Conservation (phyloP, 805 yeast species). For the Wickerhamomyces alni region DNA sequence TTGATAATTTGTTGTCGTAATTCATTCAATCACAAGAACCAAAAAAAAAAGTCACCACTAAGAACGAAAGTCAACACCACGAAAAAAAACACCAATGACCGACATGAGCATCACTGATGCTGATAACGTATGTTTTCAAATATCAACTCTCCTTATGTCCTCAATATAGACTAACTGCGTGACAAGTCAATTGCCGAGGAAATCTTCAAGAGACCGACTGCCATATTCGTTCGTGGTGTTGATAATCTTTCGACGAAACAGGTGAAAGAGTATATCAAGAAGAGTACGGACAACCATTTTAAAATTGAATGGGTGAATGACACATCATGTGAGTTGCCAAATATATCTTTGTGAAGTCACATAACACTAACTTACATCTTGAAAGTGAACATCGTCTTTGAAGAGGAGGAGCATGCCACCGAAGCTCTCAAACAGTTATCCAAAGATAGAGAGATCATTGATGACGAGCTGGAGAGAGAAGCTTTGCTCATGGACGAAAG, state of each 20-base stretch:
- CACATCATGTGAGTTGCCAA: slow-evolving; percentile 11
- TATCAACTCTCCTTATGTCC: too few relatives aligned
- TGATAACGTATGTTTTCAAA: background rate
- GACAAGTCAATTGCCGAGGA: slow-evolving; percentile 4
- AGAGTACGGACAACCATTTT: slow-evolving; percentile 11
- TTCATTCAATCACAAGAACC: too few relatives aligned
- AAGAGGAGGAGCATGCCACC: slow-evolving; percentile 14
- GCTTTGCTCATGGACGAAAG: slow-evolving; percentile 5
- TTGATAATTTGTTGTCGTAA: too few relatives aligned
- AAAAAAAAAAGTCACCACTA: too few relatives aligned
- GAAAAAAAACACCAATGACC: background rate
- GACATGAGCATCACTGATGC: background rate
- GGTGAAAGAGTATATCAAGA: slow-evolving; percentile 15
- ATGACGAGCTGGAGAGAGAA: slow-evolving; percentile 6
- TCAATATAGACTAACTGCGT: too few relatives aligned
- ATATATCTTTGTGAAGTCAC: background rate
- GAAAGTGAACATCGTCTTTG: slow-evolving; percentile 20
- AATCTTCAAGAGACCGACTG: slow-evolving; percentile 15
- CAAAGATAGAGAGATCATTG: slow-evolving; percentile 2
- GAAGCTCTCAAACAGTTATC: slow-evolving; percentile 10
- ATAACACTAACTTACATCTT: slow-evolving; percentile 1
- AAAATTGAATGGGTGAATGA: slow-evolving; percentile 25
- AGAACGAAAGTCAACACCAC: too few relatives aligned
- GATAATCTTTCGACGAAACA: slow-evolving; percentile 21
- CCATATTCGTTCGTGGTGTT: slow-evolving; percentile 21